A percentile compares a stretch with the other conserved stretches of the same genome.
These are phyloP conservation scores for Naganishia friedmannii DNA, from an alignment of 768 basidiomycete genomes.

Conservation along the genomic window DNA sequence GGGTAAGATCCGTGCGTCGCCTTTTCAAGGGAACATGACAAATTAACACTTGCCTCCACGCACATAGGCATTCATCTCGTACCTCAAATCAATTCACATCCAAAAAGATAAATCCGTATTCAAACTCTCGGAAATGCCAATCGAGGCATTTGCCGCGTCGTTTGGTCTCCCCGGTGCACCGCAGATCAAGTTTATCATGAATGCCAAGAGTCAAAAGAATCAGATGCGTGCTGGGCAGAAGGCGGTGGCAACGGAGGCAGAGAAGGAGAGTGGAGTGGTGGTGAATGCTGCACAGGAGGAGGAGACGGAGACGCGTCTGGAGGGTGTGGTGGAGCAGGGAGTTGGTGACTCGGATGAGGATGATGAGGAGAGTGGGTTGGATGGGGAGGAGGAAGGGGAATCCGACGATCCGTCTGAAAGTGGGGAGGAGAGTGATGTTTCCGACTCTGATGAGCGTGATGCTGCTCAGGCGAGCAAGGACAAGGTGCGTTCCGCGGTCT, in stretches of 20 bases:
- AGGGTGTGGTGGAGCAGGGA: slow-evolving; percentile 23
- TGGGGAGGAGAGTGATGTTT: slow-evolving; percentile 17
- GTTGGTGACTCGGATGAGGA: slow-evolving; percentile 31
- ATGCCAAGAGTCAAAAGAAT: slow-evolving; percentile 72
- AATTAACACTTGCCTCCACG: neutral
- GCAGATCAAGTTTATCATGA: slow-evolving; percentile 81
- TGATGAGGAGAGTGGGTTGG: slow-evolving; percentile 33
- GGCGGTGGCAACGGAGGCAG: slow-evolving; percentile 33
- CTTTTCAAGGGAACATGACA: neutral
- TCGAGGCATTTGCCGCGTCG: slow-evolving; percentile 78
- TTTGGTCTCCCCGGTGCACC: slow-evolving; percentile 91
- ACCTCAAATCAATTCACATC: slow-evolving; percentile 83
- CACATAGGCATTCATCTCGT: slow-evolving; percentile 85
- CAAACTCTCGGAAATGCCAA: slow-evolving; percentile 75
- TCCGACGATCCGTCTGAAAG: neutral
- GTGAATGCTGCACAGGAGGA: slow-evolving; percentile 37
- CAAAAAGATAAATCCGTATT: slow-evolving; percentile 94
- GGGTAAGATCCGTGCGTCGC: slow-evolving; percentile 58
- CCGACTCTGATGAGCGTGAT: slow-evolving; percentile 28
- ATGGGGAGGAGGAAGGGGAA: slow-evolving; percentile 25
- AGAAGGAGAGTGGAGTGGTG: slow-evolving; percentile 30
- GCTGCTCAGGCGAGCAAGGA: slow-evolving; percentile 10
- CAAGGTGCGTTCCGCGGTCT: neutral
- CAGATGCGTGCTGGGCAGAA: slow-evolving; percentile 56
- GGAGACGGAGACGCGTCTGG: slow-evolving; percentile 40